Percentiles rank a stretch among this genome's conserved stretches.
phyloP scores from a whole-genome alignment of 1,284 basidiomycete species.

The Earliella scabrosa region DNA sequence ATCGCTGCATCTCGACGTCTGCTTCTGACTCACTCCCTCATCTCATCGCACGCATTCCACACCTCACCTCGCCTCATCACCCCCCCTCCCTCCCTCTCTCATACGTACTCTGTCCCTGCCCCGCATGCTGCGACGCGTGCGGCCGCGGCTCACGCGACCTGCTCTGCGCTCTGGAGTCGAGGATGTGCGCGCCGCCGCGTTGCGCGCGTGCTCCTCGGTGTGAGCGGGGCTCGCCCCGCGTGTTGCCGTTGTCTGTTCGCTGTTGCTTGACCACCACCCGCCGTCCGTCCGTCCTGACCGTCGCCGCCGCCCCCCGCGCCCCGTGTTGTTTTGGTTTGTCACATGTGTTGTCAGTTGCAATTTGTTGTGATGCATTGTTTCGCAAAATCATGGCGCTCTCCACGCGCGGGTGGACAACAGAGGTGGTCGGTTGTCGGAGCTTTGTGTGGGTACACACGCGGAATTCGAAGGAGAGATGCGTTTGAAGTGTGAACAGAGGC shows the following conservation, averaged over 20 bases:
- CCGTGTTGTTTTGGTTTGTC: constrained; percentile 31
- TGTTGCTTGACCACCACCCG: neutral
- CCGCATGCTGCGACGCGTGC: constrained; percentile 5
- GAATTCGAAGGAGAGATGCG: neutral
- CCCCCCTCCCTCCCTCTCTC: neutral
- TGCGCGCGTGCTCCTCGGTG: constrained; percentile 20
- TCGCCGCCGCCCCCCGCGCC: neutral
- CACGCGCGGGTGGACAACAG: neutral
- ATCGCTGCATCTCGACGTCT: constrained; percentile 17
- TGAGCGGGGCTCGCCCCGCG: constrained; percentile 19
- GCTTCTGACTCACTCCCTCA: constrained; percentile 17
- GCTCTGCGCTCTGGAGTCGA: constrained; percentile 24
- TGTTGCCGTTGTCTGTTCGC: neutral
- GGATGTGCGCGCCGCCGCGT: constrained; percentile 11
- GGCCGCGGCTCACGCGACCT: constrained; percentile 5
- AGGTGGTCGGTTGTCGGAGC: neutral
- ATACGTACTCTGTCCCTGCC: neutral
- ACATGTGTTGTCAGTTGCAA: constrained; percentile 33
- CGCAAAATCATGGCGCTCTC: constrained; percentile 12
- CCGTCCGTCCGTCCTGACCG: neutral
- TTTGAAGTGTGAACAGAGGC: no score
- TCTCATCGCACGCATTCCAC: neutral
- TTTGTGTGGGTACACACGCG: neutral
- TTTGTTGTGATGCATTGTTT: constrained; percentile 34
- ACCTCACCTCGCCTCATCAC: neutral